These are phyloP conservation scores for Syzygium grande DNA, from an alignment of 345 rosid species.

Conservation along the genomic window DNA sequence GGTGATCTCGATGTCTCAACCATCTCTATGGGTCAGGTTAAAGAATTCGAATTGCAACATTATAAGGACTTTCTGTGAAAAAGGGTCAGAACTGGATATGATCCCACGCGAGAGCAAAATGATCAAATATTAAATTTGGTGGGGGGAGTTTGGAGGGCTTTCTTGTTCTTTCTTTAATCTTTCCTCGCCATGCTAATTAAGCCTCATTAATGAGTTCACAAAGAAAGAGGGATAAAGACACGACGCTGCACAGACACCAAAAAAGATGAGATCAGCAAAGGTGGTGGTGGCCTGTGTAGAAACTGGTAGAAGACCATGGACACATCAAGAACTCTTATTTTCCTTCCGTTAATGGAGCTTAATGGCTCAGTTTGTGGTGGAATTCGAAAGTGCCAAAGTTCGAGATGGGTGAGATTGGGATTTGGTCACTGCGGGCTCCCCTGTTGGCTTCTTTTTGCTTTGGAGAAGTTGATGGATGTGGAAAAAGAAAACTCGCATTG, in stretches of 20 bases:
- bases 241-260: background rate
- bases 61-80: background rate
- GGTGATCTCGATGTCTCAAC: background rate
- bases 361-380: background rate
- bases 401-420: background rate
- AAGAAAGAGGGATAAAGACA: background rate
- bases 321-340: background rate
- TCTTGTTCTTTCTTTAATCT: background rate
- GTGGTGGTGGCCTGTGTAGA: background rate
- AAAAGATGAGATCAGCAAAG: background rate
- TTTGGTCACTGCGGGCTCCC: background rate
- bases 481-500: background rate
- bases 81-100: background rate
- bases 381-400: background rate
- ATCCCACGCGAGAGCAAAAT: no score
- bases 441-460: background rate
- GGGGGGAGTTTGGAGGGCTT: background rate
- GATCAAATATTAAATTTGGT: no score
- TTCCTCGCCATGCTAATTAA: background rate
- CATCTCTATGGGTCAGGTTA: background rate
- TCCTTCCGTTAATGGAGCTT: background rate
- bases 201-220: background rate
- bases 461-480: background rate
- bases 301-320: background rate
- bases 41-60: background rate